phyloP scores from a whole-genome alignment of 2,329 filamentous ascomycete genomes.

The Coniella lustricola region DNA sequence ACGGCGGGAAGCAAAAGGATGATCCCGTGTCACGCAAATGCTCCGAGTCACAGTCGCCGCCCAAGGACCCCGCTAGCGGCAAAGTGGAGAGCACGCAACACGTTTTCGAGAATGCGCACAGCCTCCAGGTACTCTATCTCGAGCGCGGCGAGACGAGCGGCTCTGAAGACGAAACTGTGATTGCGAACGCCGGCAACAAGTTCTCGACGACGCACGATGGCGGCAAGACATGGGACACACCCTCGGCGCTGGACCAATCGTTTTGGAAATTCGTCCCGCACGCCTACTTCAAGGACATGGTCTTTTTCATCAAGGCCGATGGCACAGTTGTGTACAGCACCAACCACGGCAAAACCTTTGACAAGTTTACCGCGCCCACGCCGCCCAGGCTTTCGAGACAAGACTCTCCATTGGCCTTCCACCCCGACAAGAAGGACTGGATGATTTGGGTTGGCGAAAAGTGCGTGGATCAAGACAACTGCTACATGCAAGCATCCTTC shows the following conservation, averaged over 20 bases:
- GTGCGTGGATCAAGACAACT: slow-evolving; percentile 53
- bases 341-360: slow-evolving; percentile 68
- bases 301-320: slow-evolving; percentile 72
- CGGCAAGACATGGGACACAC: slow-evolving; percentile 72
- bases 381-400: slow-evolving; percentile 32
- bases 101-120: slow-evolving; percentile 53
- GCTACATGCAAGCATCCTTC: slow-evolving; percentile 67
- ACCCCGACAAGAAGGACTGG: slow-evolving; percentile 81
- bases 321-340: slow-evolving; percentile 70
- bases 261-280: slow-evolving; percentile 71
- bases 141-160: slow-evolving; percentile 63
- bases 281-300: slow-evolving; percentile 71
- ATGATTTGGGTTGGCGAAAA: slow-evolving; percentile 80
- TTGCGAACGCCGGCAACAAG: slow-evolving; percentile 46
- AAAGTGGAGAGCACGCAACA: slow-evolving; percentile 56
- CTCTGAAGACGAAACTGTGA: slow-evolving; percentile 63
- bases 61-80: slow-evolving; percentile 53
- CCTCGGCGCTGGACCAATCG: slow-evolving; percentile 59
- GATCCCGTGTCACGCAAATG: slow-evolving; percentile 70
- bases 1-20: slow-evolving; percentile 58
- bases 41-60: slow-evolving; percentile 47
- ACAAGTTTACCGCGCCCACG: slow-evolving; percentile 64
- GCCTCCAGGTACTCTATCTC: slow-evolving; percentile 60
- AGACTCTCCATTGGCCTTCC: slow-evolving; percentile 59
- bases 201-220: slow-evolving; percentile 77